Base-by-base conservation (phyloP, 2,329 filamentous ascomycete species). In the Dryadomyces sulphureus region DNA sequence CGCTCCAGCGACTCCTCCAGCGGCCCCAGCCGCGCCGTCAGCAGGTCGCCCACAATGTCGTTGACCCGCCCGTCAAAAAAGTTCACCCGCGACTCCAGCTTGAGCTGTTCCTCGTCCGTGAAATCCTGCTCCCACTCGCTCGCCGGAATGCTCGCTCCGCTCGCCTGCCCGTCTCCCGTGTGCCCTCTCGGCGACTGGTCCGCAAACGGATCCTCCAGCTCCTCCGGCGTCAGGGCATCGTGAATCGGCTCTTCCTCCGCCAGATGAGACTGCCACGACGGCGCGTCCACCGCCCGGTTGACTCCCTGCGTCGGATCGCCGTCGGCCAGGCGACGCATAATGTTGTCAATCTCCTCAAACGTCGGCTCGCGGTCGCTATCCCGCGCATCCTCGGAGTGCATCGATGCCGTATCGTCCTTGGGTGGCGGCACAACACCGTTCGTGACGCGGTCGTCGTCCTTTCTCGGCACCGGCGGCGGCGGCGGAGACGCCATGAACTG, bases 11-110 rank as follows among this genome's bases (percentile, higher is more conserved):
- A 76, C 58, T 80, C 78, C 62, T 95, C 86, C 25, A 98, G 66
- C 30, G 92, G 90, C 48, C 77, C 77, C 7, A 98, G 70, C 36
- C 84, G 80, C 51, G 80, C 75, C 45, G 87, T 77, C 44, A 98
- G 65, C 4, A 92, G 70, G 41, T 75, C 77, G 45, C 84, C 84
- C 52, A 98, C 84, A 52, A 96, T 65, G 43, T 87, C 79, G 58
- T 94, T 88, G 51, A 98, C 85, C 57, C 85, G 88, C 41, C 78
- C 81, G 57, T 96, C 88, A 56, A 96, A 95, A 71, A 94, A 96
- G 41, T 78, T 75, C 52, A 84, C 85, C 41, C 88, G 79, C 45
- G 80, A 79, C 52, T 84, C 78, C 47, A 96, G 69, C 62, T 94
- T 94, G 43, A 79, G 76, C 48, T 93, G 86, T 56, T 93, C 85